A percentile compares a stretch with the other conserved stretches of the same genome.
Conservation (phyloP, 257 asterid species). For the Agastache rugosa region DNA sequence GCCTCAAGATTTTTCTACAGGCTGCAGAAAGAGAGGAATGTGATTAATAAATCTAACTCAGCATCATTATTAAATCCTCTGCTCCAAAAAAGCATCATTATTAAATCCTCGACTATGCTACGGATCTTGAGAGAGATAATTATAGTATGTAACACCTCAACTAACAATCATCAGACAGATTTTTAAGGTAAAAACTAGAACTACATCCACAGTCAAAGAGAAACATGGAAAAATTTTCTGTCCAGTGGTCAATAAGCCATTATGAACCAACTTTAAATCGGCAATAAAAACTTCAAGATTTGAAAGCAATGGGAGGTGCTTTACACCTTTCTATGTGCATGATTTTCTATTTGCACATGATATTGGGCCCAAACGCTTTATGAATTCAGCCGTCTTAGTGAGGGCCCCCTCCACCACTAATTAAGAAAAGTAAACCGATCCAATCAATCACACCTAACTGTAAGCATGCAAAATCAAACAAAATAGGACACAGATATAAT, state of each 20-base stretch:
- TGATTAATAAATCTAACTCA: neutral
- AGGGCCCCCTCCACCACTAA: slow-evolving; percentile 56
- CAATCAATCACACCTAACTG: slow-evolving; percentile 52
- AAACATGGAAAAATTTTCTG: slow-evolving; percentile 41
- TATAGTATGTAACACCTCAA: neutral
- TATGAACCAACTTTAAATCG: slow-evolving; percentile 38
- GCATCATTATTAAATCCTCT: slow-evolving; percentile 10
- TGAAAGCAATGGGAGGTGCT: slow-evolving; percentile 38
- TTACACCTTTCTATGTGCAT: slow-evolving; percentile 32
- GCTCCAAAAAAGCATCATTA: no score
- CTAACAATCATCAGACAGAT: neutral
- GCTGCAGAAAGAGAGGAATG: slow-evolving; percentile 42
- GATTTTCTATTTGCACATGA: slow-evolving; percentile 48
- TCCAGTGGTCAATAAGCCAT: slow-evolving; percentile 48
- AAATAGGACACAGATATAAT: slow-evolving; percentile 27
- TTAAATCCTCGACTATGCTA: neutral
- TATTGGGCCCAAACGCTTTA: slow-evolving; percentile 42
- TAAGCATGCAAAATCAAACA: slow-evolving; percentile 51
- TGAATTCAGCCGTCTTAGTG: slow-evolving; percentile 46
- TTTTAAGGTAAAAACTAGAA: slow-evolving; percentile 23
- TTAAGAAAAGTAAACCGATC: slow-evolving; percentile 35
- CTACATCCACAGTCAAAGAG: slow-evolving; percentile 29
- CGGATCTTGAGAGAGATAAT: slow-evolving; percentile 13
- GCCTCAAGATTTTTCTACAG: slow-evolving; percentile 48
- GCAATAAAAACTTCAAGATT: slow-evolving; percentile 38